These are phyloP conservation scores for Cladosporium velox DNA, from an alignment of 2,329 filamentous ascomycete species.

Conservation along the genomic window DNA sequence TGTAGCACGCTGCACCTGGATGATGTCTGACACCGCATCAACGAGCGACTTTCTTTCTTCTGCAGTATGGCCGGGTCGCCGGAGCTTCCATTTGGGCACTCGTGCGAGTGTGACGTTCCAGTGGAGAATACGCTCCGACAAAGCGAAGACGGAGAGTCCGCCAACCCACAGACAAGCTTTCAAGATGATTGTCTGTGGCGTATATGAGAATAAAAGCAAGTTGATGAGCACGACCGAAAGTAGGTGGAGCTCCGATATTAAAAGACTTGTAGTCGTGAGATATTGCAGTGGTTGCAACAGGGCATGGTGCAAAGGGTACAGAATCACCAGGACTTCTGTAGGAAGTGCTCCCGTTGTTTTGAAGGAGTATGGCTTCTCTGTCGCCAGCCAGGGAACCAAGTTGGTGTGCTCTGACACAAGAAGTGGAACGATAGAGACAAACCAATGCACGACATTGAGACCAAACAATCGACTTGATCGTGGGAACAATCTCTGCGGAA, in stretches of 20 bases:
- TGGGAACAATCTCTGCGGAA: slow-evolving; percentile 74
- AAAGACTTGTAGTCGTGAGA: slow-evolving; percentile 83
- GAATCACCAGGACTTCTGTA: slow-evolving; percentile 59
- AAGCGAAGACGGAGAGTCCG: slow-evolving; percentile 73
- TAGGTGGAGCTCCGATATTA: slow-evolving; percentile 84
- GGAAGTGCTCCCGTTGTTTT: slow-evolving; percentile 5
- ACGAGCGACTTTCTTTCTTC: slow-evolving; percentile 48
- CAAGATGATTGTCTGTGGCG: slow-evolving; percentile 53
- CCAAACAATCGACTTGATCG: slow-evolving; percentile 58
- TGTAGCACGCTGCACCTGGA: slow-evolving; percentile 36
- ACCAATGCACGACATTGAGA: slow-evolving; percentile 75
- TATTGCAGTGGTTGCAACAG: slow-evolving; percentile 73
- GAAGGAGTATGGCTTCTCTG: slow-evolving; percentile 23
- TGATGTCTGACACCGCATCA: slow-evolving; percentile 42
- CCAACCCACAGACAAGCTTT: slow-evolving; percentile 54
- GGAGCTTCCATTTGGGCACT: slow-evolving; percentile 89
- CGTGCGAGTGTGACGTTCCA: slow-evolving; percentile 85
- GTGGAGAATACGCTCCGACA: slow-evolving; percentile 71
- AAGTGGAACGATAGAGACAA: slow-evolving; percentile 70
- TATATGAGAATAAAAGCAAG: slow-evolving; percentile 72
- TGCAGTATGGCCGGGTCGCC: slow-evolving; percentile 54
- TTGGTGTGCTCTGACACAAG: slow-evolving; percentile 48
- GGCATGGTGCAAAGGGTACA: slow-evolving; percentile 83
- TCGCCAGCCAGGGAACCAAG: slow-evolving; percentile 37
- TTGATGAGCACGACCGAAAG: slow-evolving; percentile 82